phyloP scores from a whole-genome alignment of 1,284 basidiomycete species.

The Cutaneotrichosporon spelunceum region DNA sequence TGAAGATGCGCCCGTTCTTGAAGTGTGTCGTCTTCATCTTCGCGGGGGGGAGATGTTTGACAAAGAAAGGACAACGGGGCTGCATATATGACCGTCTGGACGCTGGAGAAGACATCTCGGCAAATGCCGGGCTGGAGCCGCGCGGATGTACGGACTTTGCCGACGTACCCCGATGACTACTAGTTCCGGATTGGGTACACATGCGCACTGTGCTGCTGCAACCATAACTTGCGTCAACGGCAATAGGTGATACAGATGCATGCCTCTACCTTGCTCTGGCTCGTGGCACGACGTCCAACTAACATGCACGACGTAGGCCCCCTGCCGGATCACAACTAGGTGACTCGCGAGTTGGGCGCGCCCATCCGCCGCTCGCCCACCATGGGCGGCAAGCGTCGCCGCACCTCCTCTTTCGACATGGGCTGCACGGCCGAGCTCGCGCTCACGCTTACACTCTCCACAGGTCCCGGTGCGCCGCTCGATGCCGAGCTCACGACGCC shows the following conservation, averaged over 20 bases:
- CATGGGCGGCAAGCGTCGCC: conserved; percentile 2
- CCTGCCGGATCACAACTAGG: not conserved
- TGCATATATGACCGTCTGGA: conserved; percentile 1
- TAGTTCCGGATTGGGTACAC: not conserved
- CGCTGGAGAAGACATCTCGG: not conserved
- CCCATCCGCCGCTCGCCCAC: not conserved
- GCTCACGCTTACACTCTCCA: not conserved
- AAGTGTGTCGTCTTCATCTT: conserved; percentile 17
- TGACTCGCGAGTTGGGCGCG: not conserved
- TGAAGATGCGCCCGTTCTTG: conserved; percentile 36
- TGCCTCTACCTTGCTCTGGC: not conserved
- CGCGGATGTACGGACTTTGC: not conserved
- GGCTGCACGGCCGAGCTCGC: not conserved
- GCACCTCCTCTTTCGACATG: not conserved
- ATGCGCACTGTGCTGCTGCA: no score
- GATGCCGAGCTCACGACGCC: not conserved
- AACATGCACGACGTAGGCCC: not conserved
- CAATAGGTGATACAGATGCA: not conserved
- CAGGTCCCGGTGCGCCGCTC: not conserved
- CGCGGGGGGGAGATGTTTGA: not conserved
- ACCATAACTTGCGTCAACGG: no score
- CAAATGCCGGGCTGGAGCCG: not conserved
- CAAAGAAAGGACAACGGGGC: not conserved
- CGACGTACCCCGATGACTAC: not conserved
- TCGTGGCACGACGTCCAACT: not conserved